Percentiles rank a stretch among this genome's conserved stretches.
Evolutionary conservation across 768 basidiomycete species (phyloP).

Genomic region (Austroboletus eburneus): DNA sequence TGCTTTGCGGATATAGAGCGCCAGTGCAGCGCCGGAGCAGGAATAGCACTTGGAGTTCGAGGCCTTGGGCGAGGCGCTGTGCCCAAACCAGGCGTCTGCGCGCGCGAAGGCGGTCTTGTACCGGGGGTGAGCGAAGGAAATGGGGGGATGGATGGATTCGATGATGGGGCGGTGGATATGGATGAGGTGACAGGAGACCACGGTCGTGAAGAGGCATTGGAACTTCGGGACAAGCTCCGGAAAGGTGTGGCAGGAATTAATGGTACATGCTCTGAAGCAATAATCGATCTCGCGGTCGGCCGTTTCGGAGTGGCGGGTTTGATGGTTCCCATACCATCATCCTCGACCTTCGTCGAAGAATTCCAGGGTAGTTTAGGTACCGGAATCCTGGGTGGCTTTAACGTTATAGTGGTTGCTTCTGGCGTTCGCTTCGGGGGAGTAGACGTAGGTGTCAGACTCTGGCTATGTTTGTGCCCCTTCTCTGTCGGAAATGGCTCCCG

Average conservation of each 20-base stretch:
- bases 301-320: conserved; percentile 51
- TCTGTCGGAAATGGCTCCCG: conserved; percentile 50
- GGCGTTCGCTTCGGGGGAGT: conserved; percentile 44
- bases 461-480: conserved; percentile 62
- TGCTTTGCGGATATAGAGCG: conserved; percentile 46
- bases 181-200: conserved; percentile 77
- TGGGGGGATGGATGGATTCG: conserved; percentile 36
- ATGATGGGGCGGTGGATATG: conserved; percentile 62
- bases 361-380: conserved; percentile 70
- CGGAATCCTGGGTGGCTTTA: conserved; percentile 35
- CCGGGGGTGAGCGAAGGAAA: conserved; percentile 24
- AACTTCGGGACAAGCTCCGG: conserved; percentile 68
- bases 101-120: conserved; percentile 47
- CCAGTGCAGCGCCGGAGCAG: conserved; percentile 51
- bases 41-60: conserved; percentile 78
- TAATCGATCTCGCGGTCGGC: conserved; percentile 42
- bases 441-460: conserved; percentile 68
- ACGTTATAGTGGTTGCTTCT: conserved; percentile 37
- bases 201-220: conserved; percentile 73
- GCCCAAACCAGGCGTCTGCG: conserved; percentile 48
- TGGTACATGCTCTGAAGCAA: conserved; percentile 39
- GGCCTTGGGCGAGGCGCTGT: conserved; percentile 65
- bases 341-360: conserved; percentile 70
- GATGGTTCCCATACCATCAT: conserved; percentile 44
- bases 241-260: conserved; percentile 49